These are phyloP conservation scores for Excoecaria cochinchinensis DNA, from an alignment of 345 rosid species.

Conservation along the genomic window DNA sequence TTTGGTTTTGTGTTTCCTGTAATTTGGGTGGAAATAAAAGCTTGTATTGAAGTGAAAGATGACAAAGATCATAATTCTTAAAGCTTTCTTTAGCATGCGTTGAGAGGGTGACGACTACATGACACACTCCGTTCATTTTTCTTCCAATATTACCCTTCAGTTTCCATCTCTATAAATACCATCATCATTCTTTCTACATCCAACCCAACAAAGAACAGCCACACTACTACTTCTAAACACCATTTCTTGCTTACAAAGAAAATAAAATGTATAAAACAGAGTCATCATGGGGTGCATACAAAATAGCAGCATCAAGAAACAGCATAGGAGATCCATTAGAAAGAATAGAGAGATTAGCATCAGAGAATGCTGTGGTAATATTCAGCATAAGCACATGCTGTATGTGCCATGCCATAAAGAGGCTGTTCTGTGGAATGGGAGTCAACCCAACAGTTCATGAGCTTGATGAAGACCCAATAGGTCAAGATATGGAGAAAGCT, in stretches of 20 bases:
- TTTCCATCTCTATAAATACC: no score
- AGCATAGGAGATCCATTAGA: conserved; percentile 41
- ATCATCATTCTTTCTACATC: conserved; percentile 23
- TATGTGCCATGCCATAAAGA: conserved; percentile 93
- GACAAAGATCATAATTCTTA: conserved; percentile 7
- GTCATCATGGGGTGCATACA: conserved; percentile 53
- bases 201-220: background rate
- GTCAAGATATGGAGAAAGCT: conserved; percentile 65
- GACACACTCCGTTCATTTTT: background rate
- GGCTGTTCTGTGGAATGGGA: conserved; percentile 86
- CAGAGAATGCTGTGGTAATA: conserved; percentile 88
- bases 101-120: conserved; percentile 27
- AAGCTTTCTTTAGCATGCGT: conserved; percentile 26
- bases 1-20: background rate
- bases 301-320: conserved; percentile 19
- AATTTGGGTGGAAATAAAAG: conserved; percentile 4
- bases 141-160: background rate
- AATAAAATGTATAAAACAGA: conserved; percentile 54
- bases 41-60: background rate
- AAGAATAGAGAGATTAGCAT: conserved; percentile 61
- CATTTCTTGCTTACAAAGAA: no score
- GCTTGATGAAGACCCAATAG: conserved; percentile 77
- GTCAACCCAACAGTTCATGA: conserved; percentile 89
- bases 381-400: conserved; percentile 90
- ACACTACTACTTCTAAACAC: no score